Evolutionary conservation across 1,139 yeast species (phyloP), one percentile per base, ranked within the genome.

Genomic region (Suhomyces kunorum): DNA sequence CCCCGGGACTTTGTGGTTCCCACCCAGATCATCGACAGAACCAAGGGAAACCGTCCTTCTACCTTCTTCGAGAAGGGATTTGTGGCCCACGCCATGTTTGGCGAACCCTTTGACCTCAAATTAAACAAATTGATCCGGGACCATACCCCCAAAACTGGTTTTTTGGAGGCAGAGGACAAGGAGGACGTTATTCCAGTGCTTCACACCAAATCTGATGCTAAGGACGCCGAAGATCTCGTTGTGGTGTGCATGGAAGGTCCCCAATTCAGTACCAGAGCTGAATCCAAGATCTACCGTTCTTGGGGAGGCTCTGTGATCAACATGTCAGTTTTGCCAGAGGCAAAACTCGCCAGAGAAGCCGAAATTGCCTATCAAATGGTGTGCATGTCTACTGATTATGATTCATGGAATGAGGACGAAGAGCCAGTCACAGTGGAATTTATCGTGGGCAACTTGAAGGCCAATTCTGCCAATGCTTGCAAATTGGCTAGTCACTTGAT

Each of bases 171-270:
- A 16, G 72, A 66, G 29, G 78, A 70, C 39, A 48, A 44, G 30
- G 47, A 44, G 12, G 44, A 36, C 5, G 40, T 36, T n/a, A 57
- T 62, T 33, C 76, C 78, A 8, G 60, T 61, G 24, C 71, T 83
- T 54, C 90, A 84, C 63, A 71, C 85, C 42, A 79, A 75, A 58
- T 49, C 57, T 17, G 63, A 60, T 39, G 70, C 80, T 34, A 76
- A 75, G 48, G 64, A 63, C 17, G 70, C 68, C 38, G 83, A 81
- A 41, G 97, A 90, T 56, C 69, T 87, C 47, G 85, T 95, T 2
- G 80, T 94, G 34, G 76, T 94, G 46, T 92, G 98, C 67, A 92
- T 92, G 98, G 99, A 92, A 66, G 99, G 99, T 28, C 99, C 99
- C 3, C 96, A 94, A 43, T 92, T 92, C 66, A 84, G 95, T 35